Evolutionary conservation across 1,284 basidiomycete genomes (phyloP).

Genomic region (Marasmius oreades): DNA sequence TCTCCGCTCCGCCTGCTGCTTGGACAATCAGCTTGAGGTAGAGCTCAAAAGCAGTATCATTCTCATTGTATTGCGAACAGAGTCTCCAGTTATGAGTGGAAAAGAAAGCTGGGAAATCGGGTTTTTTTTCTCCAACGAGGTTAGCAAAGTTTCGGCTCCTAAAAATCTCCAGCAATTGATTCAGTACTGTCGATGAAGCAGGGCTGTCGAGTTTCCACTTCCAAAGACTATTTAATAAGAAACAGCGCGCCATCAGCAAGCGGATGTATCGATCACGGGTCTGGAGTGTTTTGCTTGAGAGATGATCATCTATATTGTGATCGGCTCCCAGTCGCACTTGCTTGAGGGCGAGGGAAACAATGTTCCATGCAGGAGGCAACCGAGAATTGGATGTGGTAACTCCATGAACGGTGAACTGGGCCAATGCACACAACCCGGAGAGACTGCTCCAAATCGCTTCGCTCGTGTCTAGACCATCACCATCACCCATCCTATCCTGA

Average conservation of each 20-base stretch:
- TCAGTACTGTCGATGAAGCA: constrained; percentile 48
- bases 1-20: constrained; percentile 35
- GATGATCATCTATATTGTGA: constrained; percentile 40
- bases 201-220: constrained; percentile 63
- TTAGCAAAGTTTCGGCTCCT: constrained; percentile 78
- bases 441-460: constrained; percentile 75
- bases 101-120: constrained; percentile 81
- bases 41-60: constrained; percentile 76
- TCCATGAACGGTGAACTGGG: constrained; percentile 77
- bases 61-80: constrained; percentile 46
- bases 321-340: constrained; percentile 57
- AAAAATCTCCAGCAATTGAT: constrained; percentile 74
- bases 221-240: constrained; percentile 71
- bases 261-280: constrained; percentile 78
- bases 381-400: constrained; percentile 43
- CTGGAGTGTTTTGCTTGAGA: constrained; percentile 40
- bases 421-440: constrained; percentile 70
- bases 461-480: constrained; percentile 42
- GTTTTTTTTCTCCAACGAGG: constrained; percentile 67
- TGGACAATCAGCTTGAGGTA: constrained; percentile 78
- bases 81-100: constrained; percentile 54
- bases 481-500: constrained; percentile 20
- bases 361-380: constrained; percentile 66
- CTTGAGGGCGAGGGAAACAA: constrained; percentile 57
- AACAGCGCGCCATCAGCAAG: constrained; percentile 71